Evolutionary conservation across 768 basidiomycete genomes (phyloP).

Genomic region (Mycena metata): DNA sequence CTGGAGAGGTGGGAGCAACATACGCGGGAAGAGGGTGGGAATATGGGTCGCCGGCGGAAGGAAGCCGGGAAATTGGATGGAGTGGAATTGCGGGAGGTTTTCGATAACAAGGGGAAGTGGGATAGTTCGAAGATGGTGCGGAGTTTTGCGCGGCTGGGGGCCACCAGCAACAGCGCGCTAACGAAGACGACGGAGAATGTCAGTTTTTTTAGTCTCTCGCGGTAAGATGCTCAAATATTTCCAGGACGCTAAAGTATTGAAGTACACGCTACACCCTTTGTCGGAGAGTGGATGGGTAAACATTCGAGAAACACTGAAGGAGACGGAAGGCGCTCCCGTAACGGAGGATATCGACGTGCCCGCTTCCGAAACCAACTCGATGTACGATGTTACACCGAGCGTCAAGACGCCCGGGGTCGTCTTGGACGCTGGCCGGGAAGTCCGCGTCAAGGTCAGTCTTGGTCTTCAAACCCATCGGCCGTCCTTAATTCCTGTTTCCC

Average conservation of each 20-base stretch:
- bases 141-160: slow-evolving; percentile 76
- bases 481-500: no score
- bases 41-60: slow-evolving; percentile 53
- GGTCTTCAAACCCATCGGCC: no score
- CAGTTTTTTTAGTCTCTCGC: not conserved
- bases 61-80: slow-evolving; percentile 53
- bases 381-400: slow-evolving; percentile 54
- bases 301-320: slow-evolving; percentile 52
- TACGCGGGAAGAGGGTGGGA: slow-evolving; percentile 57
- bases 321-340: slow-evolving; percentile 27
- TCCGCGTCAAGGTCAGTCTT: slow-evolving; percentile 64
- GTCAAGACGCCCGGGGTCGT: slow-evolving; percentile 60
- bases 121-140: slow-evolving; percentile 85
- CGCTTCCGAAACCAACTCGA: slow-evolving; percentile 58
- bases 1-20: slow-evolving; percentile 74
- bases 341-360: slow-evolving; percentile 47
- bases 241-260: slow-evolving; percentile 58
- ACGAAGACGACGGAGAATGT: slow-evolving; percentile 54
- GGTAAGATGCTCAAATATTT: not conserved
- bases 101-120: slow-evolving; percentile 67
- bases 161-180: slow-evolving; percentile 47
- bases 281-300: slow-evolving; percentile 59
- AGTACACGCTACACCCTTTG: slow-evolving; percentile 62
- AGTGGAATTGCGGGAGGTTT: slow-evolving; percentile 57
- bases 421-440: slow-evolving; percentile 76